Conservation (phyloP, 2,329 filamentous ascomycete genomes). For the Alternaria panax region DNA sequence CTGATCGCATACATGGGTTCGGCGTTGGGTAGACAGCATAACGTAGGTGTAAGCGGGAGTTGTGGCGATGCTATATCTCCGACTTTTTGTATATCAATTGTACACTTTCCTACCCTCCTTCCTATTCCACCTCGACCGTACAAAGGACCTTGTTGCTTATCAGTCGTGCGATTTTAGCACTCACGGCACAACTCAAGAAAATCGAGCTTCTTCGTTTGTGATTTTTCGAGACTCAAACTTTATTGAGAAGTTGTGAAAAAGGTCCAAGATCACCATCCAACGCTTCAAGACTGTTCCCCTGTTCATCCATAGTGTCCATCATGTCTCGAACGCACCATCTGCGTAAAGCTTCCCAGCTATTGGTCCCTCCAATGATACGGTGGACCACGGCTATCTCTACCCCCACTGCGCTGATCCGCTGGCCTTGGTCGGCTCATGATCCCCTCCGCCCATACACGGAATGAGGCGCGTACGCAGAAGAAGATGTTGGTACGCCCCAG, state of each 20-base stretch:
- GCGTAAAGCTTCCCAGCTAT: background rate
- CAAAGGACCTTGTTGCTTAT: too few relatives aligned
- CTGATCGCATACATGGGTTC: conserved; percentile 18
- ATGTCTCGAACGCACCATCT: background rate
- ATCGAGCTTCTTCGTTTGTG: too few relatives aligned
- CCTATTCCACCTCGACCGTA: too few relatives aligned
- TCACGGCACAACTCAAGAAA: too few relatives aligned
- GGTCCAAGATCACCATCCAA: background rate
- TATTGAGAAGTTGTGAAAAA: too few relatives aligned
- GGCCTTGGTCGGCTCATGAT: background rate
- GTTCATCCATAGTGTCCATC: background rate
- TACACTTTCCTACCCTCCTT: conserved; percentile 14
- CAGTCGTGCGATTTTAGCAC: too few relatives aligned
- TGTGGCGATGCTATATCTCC: conserved; percentile 13
- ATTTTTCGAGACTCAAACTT: too few relatives aligned
- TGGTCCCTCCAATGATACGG: background rate
- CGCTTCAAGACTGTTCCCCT: background rate
- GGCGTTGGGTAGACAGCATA: conserved; percentile 23
- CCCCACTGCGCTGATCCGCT: background rate
- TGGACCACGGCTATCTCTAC: background rate
- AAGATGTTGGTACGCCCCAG: background rate
- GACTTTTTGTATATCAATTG: conserved; percentile 26
- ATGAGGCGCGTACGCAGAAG: background rate
- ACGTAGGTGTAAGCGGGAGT: conserved; percentile 20
- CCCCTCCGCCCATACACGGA: background rate